Base-by-base conservation (phyloP, 1,284 basidiomycete genomes). In the Mrakiaceae sp. region DNA sequence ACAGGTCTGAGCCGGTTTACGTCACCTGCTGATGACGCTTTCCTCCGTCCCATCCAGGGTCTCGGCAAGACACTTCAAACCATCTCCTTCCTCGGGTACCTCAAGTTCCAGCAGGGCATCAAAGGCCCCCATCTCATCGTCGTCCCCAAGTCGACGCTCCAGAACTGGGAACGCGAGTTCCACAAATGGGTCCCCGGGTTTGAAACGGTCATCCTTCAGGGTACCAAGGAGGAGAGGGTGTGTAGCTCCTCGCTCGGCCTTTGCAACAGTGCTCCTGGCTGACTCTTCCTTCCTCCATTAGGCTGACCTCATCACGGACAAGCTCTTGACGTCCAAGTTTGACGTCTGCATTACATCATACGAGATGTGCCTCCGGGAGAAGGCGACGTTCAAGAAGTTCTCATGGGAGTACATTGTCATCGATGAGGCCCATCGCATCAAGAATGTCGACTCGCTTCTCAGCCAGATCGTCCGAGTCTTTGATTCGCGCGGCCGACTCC, bases 341-440 rank as follows among this genome's bases (percentile, higher is more conserved):
- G 88, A 98, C 75, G 86, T 97, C 65, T 88, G 92, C 76, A 87
- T 99, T 76, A 97, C 96, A 0, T 91, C 92, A 0, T 98, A 98
- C 79, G 96, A 99, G 75, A 90, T 98, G 71, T 97, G 93, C 74
- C 82, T 98, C 67, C 90, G 96, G 71, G 96, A 98, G 74, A 93
- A 94, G 78, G 82, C 84, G 42, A 83, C 88, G 0, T 81, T 98
- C 70, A 93, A 90, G 78, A 96, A 95, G 76, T 90, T 98, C 72
- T 88, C 87, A 0, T 98, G 97, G 81, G 91, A 96, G 78, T 98
- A 98, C 78, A 98, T 98, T 75, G 83, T 92, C 70, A 98, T 99
- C 73, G 95, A 99, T 78, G 96, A 99, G 78, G 96, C 95, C 0
- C 96, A 98, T 74, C 88, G 95, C 50, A 98, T 99, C 83, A 98